These are phyloP conservation scores for Epicoccum sorghinum DNA, from an alignment of 2,329 filamentous ascomycete genomes.

Conservation along the genomic window DNA sequence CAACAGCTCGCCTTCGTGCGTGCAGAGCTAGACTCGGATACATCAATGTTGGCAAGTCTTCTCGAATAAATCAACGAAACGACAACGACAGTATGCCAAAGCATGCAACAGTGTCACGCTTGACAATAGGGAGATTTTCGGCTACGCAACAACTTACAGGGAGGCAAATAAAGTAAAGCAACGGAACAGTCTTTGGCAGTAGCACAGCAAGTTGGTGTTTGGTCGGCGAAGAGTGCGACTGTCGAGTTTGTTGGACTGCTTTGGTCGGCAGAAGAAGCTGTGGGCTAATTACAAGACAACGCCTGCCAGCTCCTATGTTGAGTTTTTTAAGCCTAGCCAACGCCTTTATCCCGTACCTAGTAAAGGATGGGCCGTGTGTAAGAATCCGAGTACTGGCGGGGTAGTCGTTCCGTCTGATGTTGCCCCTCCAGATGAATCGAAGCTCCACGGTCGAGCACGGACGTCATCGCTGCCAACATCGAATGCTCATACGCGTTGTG, in stretches of 20 bases:
- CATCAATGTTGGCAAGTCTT: not conserved
- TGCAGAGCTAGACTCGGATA: not conserved
- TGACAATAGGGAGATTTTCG: too few species aligned
- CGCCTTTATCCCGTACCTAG: not conserved
- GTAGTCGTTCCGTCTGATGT: slow-evolving; percentile 3
- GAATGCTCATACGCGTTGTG: slow-evolving; percentile 15
- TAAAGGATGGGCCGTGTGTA: not conserved
- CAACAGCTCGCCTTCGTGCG: not conserved
- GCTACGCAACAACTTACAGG: slow-evolving; percentile 1
- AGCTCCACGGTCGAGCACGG: slow-evolving; percentile 14
- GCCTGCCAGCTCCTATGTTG: not conserved
- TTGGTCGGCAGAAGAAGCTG: not conserved
- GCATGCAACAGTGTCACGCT: too few species aligned
- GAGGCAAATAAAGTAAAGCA: not conserved
- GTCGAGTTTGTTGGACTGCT: slow-evolving; percentile 3
- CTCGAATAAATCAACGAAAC: too few species aligned
- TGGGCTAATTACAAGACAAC: not conserved
- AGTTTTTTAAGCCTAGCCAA: slow-evolving; percentile 1
- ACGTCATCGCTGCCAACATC: slow-evolving; percentile 13
- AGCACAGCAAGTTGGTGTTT: slow-evolving; percentile 3
- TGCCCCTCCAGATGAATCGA: slow-evolving; percentile 16
- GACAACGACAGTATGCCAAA: too few species aligned
- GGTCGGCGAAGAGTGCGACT: slow-evolving; percentile 11
- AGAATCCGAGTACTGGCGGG: slow-evolving; percentile 6
- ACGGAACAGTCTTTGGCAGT: not conserved